phyloP scores from a whole-genome alignment of 805 yeast species.

The Monosporozyma yasuniensis region DNA sequence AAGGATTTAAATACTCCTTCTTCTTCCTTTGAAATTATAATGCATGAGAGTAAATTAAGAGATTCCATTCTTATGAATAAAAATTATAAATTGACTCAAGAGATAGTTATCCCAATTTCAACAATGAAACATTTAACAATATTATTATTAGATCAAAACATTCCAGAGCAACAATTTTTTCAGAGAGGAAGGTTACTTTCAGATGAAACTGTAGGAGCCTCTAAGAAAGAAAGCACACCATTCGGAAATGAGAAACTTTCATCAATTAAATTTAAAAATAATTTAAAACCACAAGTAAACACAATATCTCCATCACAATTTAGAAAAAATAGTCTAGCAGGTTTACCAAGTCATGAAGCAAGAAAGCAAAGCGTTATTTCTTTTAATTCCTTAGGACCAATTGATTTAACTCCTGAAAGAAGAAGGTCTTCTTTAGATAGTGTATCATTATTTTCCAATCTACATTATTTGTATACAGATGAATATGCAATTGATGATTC shows the following conservation, averaged over 20 bases:
- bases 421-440: slow-evolving; percentile 12
- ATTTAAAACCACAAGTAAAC: neutral
- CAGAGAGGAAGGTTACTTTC: neutral
- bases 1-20: neutral
- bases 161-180: neutral
- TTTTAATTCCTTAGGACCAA: slow-evolving; percentile 3
- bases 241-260: neutral
- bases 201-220: neutral
- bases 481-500: slow-evolving; percentile 5
- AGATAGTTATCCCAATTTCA: slow-evolving; percentile 5
- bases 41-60: slow-evolving; percentile 9
- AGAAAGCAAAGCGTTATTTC: slow-evolving; percentile 17
- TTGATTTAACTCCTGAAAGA: neutral
- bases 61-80: slow-evolving; percentile 7
- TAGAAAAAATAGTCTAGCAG: slow-evolving; percentile 19
- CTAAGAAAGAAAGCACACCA: neutral
- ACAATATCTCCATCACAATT: slow-evolving; percentile 20
- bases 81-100: neutral
- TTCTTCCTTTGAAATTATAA: slow-evolving; percentile 6
- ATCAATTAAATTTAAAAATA: neutral
- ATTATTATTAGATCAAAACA: neutral
- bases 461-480: neutral
- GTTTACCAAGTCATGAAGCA: slow-evolving; percentile 13
- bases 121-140: slow-evolving; percentile 6
- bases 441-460: slow-evolving; percentile 3